Percentiles rank a stretch among this genome's conserved stretches.
These are phyloP conservation scores for Schizosaccharomyces japonicus DNA, from an alignment of 805 yeast species.

Conservation along the genomic window DNA sequence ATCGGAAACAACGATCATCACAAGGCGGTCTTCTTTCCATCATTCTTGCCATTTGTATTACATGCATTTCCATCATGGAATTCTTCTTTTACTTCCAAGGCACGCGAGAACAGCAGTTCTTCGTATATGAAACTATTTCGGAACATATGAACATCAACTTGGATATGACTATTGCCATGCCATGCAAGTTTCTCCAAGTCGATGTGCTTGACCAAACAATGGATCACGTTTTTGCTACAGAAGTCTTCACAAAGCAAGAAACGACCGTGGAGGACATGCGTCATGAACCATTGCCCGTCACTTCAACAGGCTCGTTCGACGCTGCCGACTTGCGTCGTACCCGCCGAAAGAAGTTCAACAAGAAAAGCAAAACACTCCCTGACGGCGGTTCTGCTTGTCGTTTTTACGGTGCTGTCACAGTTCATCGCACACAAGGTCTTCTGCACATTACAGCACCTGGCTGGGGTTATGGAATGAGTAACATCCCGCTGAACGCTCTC, in stretches of 20 bases:
- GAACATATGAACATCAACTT: constrained; percentile 36
- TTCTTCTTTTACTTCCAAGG: neutral
- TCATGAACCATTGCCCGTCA: neutral
- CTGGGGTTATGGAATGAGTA: constrained; percentile 27
- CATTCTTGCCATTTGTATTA: neutral
- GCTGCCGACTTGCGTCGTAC: constrained; percentile 10
- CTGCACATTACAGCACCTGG: constrained; percentile 67
- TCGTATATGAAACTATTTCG: neutral
- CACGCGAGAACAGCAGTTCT: neutral
- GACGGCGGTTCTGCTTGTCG: constrained; percentile 44
- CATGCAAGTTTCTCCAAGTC: constrained; percentile 53
- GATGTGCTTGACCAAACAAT: constrained; percentile 54
- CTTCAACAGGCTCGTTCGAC: neutral
- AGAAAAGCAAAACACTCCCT: constrained; percentile 5
- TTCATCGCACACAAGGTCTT: constrained; percentile 66
- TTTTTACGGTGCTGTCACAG: constrained; percentile 58
- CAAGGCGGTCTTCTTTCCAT: neutral
- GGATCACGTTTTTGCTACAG: constrained; percentile 58
- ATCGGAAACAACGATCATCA: neutral
- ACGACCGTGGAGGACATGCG: constrained; percentile 12
- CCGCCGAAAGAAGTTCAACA: constrained; percentile 6
- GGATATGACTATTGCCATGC: constrained; percentile 62
- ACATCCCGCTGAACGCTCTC: constrained; percentile 16
- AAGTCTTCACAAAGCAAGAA: constrained; percentile 49
- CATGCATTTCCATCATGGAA: neutral